Evolutionary conservation across 257 asterid species (phyloP).

Genomic region (Ophiorrhiza pumila): DNA sequence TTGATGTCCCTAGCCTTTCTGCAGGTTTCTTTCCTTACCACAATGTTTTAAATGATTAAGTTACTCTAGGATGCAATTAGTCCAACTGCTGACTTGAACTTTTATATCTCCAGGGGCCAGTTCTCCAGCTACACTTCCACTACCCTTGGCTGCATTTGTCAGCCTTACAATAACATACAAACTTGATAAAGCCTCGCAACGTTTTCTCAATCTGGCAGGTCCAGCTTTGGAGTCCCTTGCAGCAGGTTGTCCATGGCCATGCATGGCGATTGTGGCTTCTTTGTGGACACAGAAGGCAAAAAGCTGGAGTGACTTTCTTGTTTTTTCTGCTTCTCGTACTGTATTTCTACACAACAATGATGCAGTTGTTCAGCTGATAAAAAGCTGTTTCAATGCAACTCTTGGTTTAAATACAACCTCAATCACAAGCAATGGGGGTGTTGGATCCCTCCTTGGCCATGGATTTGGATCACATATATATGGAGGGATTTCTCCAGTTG

Average conservation of each 20-base stretch:
- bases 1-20: conserved; percentile 89
- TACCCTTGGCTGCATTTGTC: conserved; percentile 95
- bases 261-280: conserved; percentile 97
- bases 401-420: conserved; percentile 58
- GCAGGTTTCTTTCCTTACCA: conserved; percentile 48
- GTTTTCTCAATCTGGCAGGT: conserved; percentile 90
- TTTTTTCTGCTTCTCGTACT: conserved; percentile 90
- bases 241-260: conserved; percentile 99
- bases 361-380: conserved; percentile 85
- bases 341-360: conserved; percentile 90
- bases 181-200: conserved; percentile 92
- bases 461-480: conserved; percentile 88
- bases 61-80: not conserved
- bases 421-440: conserved; percentile 72
- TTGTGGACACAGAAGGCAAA: conserved; percentile 95
- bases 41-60: not conserved
- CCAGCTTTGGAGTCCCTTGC: conserved; percentile 96
- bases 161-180: conserved; percentile 96
- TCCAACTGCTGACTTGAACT: conserved; percentile 8
- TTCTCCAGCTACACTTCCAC: conserved; percentile 87
- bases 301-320: conserved; percentile 89
- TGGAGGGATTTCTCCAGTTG: conserved; percentile 89
- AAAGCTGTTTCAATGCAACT: conserved; percentile 67
- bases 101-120: conserved; percentile 52
- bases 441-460: conserved; percentile 93